Conservation (phyloP, 257 asterid species). For the Fraxinus pennsylvanica region DNA sequence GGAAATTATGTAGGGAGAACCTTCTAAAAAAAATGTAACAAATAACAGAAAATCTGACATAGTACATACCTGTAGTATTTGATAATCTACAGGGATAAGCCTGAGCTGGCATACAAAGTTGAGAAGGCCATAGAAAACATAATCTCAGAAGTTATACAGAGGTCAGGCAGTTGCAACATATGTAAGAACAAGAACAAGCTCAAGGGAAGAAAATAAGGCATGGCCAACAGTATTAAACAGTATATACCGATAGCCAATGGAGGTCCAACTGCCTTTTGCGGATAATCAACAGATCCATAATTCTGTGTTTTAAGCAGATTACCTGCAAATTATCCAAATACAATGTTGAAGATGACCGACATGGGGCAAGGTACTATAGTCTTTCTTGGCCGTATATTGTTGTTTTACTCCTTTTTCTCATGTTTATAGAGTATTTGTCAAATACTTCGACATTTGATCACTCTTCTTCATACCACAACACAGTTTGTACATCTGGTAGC, state of each 20-base stretch:
- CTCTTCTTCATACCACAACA: constrained; percentile 5
- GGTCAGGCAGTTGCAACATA: neutral
- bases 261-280: constrained; percentile 23
- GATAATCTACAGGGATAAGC: neutral
- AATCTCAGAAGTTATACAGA: constrained; percentile 19
- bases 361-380: neutral
- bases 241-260: constrained; percentile 33
- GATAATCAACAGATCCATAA: constrained; percentile 28
- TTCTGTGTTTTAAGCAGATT: constrained; percentile 25
- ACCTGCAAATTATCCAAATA: constrained; percentile 28
- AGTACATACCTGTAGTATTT: constrained; percentile 22
- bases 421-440: neutral
- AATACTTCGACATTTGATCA: neutral
- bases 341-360: constrained; percentile 13
- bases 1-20: constrained; percentile 6
- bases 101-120: constrained; percentile 18
- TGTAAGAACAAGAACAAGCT: constrained; percentile 16
- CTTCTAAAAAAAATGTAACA: neutral
- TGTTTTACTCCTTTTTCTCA: neutral
- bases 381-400: neutral
- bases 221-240: constrained; percentile 3
- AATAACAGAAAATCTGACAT: neutral
- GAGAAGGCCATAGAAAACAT: constrained; percentile 21
- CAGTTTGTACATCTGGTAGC: neutral
- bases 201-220: neutral